Base-by-base conservation (phyloP, 768 basidiomycete genomes). In the Holtermanniella nyarrowii region DNA sequence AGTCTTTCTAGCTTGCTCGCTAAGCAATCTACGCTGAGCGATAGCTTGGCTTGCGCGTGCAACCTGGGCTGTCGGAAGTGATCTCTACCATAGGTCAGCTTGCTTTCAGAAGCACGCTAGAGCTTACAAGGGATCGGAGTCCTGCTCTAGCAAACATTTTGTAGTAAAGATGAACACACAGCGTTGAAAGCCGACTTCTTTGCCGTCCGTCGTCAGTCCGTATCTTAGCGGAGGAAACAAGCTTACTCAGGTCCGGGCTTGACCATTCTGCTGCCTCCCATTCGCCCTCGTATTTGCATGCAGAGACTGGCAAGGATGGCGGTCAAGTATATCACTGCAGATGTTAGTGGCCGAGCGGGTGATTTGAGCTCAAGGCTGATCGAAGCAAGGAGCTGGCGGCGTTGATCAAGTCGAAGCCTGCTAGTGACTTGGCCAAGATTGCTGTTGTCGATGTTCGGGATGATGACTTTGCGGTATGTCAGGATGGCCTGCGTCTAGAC, bases 401-500 rank as follows among this genome's bases (percentile, higher is more conserved):
- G 23, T 50, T 64, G 37, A 61, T 71, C 56, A 69, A 68, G 48
- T 37, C 54, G 3, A 56, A 60, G 39, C 59, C 60, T 4, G 42
- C 59, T 10, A 25, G 37, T 4, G 53, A 46, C 3, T 48, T 60
- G 23, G 56, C 55, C 25, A 55, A 62, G 10, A 49, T 54, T 41
- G 65, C 56, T 18, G 62, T 71, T 7, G 61, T 71, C 4, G 69
- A 71, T 51, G 69, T 71, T 4, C 21, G 69, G 41, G 68, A 62
- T 43, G 60, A 60, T 49, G 69, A 71, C 53, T 71, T 71, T 44
- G 57, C 51, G 1, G 69, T 66, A 52, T 57, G 61, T 50, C 0
- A 12, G 1, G 7, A 13, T 42, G 24, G 11, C n/a, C 13, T 18
- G 50, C 24, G 25, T 20, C 42, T 3, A 13, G 24, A 11, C 7